A percentile compares a stretch with the other conserved stretches of the same genome.
Conservation (phyloP, 805 yeast genomes). For the Pichia californica region DNA sequence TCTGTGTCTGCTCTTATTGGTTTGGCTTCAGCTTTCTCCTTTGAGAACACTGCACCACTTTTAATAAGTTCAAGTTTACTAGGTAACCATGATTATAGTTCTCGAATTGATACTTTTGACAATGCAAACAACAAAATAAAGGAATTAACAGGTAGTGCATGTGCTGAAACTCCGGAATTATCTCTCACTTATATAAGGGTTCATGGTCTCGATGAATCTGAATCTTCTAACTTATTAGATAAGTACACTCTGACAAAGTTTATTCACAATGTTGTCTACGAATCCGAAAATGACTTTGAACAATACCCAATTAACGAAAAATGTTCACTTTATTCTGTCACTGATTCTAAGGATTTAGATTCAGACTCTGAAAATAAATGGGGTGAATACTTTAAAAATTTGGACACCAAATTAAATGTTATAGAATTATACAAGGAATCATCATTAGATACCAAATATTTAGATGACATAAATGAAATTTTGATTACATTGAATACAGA, state of each 20-base stretch:
- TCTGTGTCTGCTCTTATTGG: conserved; percentile 9
- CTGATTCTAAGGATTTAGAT: conserved; percentile 8
- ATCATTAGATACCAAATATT: not conserved
- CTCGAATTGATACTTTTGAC: conserved; percentile 13
- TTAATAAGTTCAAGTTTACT: conserved; percentile 15
- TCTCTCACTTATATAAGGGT: conserved; percentile 15
- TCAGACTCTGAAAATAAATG: not conserved
- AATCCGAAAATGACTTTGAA: too few relatives aligned
- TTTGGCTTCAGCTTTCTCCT: conserved; percentile 16
- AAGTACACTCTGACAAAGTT: conserved; percentile 7
- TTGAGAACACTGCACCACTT: conserved; percentile 30
- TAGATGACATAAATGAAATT: conserved; percentile 11
- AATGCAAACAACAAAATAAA: conserved; percentile 6
- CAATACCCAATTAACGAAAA: too few relatives aligned
- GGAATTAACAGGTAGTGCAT: conserved; percentile 15
- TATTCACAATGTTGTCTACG: conserved; percentile 22
- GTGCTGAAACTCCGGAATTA: conserved; percentile 10
- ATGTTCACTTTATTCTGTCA: not conserved
- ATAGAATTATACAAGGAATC: conserved; percentile 6
- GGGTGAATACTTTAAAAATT: not conserved
- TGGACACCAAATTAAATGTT: not conserved
- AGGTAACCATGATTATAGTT: conserved; percentile 9
- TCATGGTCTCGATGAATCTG: conserved; percentile 16
- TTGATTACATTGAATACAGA: conserved; percentile 11
- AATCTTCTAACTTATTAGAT: conserved; percentile 10